Conservation (phyloP, 495 filamentous ascomycete species). For the Hyaloscypha hepaticicola region DNA sequence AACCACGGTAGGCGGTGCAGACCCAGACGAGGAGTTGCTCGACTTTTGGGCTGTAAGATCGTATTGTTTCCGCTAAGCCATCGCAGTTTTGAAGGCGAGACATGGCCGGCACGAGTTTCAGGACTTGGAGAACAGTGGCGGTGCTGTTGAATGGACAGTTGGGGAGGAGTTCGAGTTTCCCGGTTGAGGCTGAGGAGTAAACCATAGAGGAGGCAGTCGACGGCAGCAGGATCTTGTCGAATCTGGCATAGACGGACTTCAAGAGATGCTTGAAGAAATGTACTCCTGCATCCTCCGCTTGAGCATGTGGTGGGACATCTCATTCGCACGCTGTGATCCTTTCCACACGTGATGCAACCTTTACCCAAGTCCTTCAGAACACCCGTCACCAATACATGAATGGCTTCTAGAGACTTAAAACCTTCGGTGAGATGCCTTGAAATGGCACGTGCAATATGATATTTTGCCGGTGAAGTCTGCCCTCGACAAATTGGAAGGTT, state of each 20-base stretch:
- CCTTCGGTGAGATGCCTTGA: constrained; percentile 19
- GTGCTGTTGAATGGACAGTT: constrained; percentile 28
- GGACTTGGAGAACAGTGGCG: constrained; percentile 11
- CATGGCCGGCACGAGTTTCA: constrained; percentile 27
- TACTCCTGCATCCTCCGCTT: constrained; percentile 9
- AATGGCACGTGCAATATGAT: constrained; percentile 23
- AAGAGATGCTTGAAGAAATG: constrained; percentile 21
- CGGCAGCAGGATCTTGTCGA: constrained; percentile 17
- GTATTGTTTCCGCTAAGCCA: not conserved
- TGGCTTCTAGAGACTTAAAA: constrained; percentile 5
- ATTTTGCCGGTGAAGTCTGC: constrained; percentile 22
- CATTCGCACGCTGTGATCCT: constrained; percentile 11
- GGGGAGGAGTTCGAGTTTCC: constrained; percentile 29
- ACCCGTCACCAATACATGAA: constrained; percentile 15
- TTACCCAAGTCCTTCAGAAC: constrained; percentile 11
- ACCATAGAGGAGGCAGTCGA: constrained; percentile 27
- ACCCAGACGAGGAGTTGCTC: constrained; percentile 34
- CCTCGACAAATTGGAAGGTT: constrained; percentile 9
- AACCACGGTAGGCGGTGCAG: constrained; percentile 33
- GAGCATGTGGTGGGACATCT: constrained; percentile 30
- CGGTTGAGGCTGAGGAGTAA: constrained; percentile 28
- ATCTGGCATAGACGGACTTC: constrained; percentile 13
- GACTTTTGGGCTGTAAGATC: constrained; percentile 10
- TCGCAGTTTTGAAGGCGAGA: not conserved
- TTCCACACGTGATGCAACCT: constrained; percentile 33